Percentiles rank a stretch among this genome's conserved stretches.
These are phyloP conservation scores for Macroventuria anomochaeta DNA, from an alignment of 2,329 filamentous ascomycete species.

Conservation along the genomic window DNA sequence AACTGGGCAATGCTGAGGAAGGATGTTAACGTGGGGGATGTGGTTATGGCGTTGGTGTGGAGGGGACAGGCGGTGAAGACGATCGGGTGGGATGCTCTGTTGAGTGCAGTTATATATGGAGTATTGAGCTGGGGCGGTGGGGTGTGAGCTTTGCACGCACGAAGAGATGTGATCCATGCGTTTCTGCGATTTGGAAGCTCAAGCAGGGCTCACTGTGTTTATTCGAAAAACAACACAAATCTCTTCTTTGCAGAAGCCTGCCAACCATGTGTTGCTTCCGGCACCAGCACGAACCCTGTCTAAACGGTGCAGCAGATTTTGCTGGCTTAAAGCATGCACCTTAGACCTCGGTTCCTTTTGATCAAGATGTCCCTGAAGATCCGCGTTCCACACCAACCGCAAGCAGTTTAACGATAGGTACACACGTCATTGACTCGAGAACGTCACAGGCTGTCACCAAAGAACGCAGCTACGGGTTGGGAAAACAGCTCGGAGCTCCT, in stretches of 20 bases:
- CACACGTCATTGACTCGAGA: constrained; percentile 16
- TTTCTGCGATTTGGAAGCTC: too few species aligned
- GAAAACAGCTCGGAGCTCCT: constrained; percentile 4
- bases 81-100: constrained; percentile 37
- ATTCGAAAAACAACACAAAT: too few species aligned
- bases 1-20: constrained; percentile 30
- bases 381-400: constrained; percentile 10
- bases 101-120: constrained; percentile 25
- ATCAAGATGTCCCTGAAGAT: constrained; percentile 9
- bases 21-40: constrained; percentile 8
- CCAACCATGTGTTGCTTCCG: too few species aligned
- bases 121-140: constrained; percentile 37
- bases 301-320: too few species aligned
- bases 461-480: neutral
- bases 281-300: too few species aligned
- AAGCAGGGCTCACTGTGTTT: too few species aligned
- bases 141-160: constrained; percentile 19
- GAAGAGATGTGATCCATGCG: too few species aligned
- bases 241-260: too few species aligned
- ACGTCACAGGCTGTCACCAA: constrained; percentile 8
- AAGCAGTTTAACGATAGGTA: constrained; percentile 6
- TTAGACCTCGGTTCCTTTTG: constrained; percentile 1
- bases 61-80: constrained; percentile 31
- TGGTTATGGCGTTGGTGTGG: constrained; percentile 17
- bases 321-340: too few species aligned